phyloP scores from a whole-genome alignment of 2,329 filamentous ascomycete species.

The Paradendryphiella salina region DNA sequence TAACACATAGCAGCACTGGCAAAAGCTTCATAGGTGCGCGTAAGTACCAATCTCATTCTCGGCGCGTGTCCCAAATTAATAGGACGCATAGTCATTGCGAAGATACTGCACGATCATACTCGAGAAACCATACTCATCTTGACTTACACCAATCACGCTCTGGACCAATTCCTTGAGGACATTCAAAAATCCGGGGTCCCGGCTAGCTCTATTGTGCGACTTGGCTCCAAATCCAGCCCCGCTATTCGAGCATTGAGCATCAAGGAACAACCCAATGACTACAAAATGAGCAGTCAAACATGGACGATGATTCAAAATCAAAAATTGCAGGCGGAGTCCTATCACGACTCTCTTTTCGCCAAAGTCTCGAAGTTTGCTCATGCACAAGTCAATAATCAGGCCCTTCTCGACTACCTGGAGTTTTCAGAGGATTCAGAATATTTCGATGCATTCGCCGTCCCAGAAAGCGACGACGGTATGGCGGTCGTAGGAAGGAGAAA shows the following conservation, averaged over 20 bases:
- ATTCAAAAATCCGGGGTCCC: slow-evolving; percentile 63
- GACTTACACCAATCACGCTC: slow-evolving; percentile 65
- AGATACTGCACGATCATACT: slow-evolving; percentile 57
- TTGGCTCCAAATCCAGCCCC: slow-evolving; percentile 63
- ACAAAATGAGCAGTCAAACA: slow-evolving; percentile 37
- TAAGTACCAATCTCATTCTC: background rate
- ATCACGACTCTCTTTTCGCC: slow-evolving; percentile 21
- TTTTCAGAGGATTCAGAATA: slow-evolving; percentile 59
- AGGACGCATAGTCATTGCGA: slow-evolving; percentile 54
- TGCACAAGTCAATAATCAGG: slow-evolving; percentile 9
- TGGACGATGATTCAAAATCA: slow-evolving; percentile 52
- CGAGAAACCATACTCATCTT: slow-evolving; percentile 62
- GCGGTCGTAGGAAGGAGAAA: slow-evolving; percentile 52
- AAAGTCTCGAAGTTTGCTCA: slow-evolving; percentile 19
- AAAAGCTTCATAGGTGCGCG: slow-evolving; percentile 73
- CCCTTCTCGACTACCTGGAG: slow-evolving; percentile 54
- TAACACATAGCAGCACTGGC: slow-evolving; percentile 61
- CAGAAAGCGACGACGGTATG: slow-evolving; percentile 54
- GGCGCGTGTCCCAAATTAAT: background rate
- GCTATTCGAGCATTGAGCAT: slow-evolving; percentile 57
- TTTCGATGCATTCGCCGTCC: slow-evolving; percentile 61
- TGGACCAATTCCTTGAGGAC: slow-evolving; percentile 61
- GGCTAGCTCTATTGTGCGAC: slow-evolving; percentile 57
- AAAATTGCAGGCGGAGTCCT: slow-evolving; percentile 46
- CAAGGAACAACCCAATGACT: slow-evolving; percentile 45